Conservation (phyloP, 208 protist genomes). For the Strigomonas galati region DNA sequence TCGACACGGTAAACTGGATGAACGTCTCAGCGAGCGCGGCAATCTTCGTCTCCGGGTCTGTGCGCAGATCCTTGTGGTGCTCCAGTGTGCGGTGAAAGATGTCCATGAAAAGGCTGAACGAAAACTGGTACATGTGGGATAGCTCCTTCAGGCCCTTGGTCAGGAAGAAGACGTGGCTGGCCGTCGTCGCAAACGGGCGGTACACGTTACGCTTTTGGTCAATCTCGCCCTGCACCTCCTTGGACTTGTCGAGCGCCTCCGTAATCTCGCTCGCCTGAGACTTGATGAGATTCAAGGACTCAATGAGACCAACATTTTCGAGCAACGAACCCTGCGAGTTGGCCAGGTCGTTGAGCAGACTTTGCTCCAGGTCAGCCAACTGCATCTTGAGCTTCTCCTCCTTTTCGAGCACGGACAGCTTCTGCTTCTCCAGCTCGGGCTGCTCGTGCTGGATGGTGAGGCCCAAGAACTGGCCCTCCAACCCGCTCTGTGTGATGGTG, state of each 20-base stretch:
- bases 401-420: constrained; percentile 89
- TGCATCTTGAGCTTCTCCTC: constrained; percentile 96
- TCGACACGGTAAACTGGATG: constrained; percentile 74
- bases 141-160: constrained; percentile 86
- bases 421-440: constrained; percentile 95
- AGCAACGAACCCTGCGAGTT: constrained; percentile 94
- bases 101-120: constrained; percentile 89
- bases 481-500: constrained; percentile 94
- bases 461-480: constrained; percentile 97
- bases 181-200: constrained; percentile 88
- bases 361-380: constrained; percentile 92
- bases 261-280: constrained; percentile 89
- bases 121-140: constrained; percentile 98
- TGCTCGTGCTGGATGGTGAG: constrained; percentile 97
- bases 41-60: constrained; percentile 87
- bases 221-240: constrained; percentile 87
- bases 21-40: constrained; percentile 69
- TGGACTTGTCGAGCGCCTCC: constrained; percentile 83
- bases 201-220: constrained; percentile 95
- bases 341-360: constrained; percentile 91
- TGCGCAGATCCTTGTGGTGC: constrained; percentile 64
- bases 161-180: constrained; percentile 92
- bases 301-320: constrained; percentile 94
- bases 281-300: constrained; percentile 95
- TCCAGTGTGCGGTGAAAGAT: constrained; percentile 72